phyloP scores from a whole-genome alignment of 2,329 filamentous ascomycete species.

The Elsinoe batatas region DNA sequence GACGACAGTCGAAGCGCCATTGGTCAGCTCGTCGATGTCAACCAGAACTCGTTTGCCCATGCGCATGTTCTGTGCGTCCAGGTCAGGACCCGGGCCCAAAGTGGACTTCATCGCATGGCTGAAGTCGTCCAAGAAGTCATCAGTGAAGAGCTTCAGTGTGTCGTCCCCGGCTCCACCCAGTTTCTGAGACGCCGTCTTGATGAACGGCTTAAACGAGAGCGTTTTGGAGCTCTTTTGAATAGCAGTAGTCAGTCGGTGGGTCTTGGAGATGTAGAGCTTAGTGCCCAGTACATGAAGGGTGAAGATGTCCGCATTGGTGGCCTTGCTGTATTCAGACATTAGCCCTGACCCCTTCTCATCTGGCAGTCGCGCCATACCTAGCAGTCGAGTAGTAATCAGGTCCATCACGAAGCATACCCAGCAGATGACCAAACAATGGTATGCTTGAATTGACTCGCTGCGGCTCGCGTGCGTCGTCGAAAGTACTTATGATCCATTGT shows the following conservation, averaged over 20 bases:
- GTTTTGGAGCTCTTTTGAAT: slow-evolving; percentile 4
- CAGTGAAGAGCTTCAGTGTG: not conserved
- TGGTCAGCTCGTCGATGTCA: not conserved
- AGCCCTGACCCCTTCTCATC: not conserved
- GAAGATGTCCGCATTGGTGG: slow-evolving; percentile 1
- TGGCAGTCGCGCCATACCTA: not conserved
- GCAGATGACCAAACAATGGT: not conserved
- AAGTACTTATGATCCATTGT: not conserved
- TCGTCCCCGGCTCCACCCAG: not conserved
- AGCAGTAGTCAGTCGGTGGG: not conserved
- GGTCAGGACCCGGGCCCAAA: not conserved
- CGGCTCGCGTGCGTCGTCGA: not conserved
- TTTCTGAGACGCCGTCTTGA: not conserved
- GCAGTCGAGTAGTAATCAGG: not conserved
- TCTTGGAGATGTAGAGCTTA: not conserved
- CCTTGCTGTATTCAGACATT: not conserved
- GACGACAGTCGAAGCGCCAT: not conserved
- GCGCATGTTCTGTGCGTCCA: not conserved
- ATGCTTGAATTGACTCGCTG: not conserved
- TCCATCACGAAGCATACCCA: not conserved
- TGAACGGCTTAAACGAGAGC: not conserved
- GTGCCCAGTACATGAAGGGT: slow-evolving; percentile 1
- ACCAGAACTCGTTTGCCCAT: slow-evolving; percentile 1
- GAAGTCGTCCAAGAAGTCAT: not conserved
- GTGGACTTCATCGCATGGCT: not conserved